phyloP scores from a whole-genome alignment of 2,329 filamentous ascomycete species.

The Apiospora malaysiana region DNA sequence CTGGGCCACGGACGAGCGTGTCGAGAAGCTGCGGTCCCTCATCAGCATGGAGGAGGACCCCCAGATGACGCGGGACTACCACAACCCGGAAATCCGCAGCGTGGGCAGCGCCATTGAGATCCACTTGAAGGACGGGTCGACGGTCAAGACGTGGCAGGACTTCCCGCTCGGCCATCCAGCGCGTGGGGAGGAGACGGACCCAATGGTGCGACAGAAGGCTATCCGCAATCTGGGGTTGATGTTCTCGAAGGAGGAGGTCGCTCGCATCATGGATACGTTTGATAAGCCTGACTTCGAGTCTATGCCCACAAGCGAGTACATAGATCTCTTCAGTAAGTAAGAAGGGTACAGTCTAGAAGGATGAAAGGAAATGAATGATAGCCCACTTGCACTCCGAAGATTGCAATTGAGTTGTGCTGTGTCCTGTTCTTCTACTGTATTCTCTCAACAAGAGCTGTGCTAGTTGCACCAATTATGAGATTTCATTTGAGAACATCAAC shows the following conservation, averaged over 20 bases:
- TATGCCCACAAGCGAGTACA: not conserved
- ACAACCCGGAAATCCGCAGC: slow-evolving; percentile 25
- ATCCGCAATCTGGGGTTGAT: not conserved
- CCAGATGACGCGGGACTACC: slow-evolving; percentile 29
- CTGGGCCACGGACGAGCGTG: slow-evolving; percentile 26
- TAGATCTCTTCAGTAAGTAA: not conserved
- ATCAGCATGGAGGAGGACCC: slow-evolving; percentile 30
- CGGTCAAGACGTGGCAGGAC: not conserved
- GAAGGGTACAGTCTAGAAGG: too few relatives aligned
- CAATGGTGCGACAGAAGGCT: not conserved
- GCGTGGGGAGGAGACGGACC: not conserved
- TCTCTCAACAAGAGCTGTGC: too few relatives aligned
- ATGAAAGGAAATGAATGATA: too few relatives aligned
- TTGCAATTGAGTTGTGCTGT: too few relatives aligned
- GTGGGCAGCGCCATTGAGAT: slow-evolving; percentile 26
- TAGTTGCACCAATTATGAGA: too few relatives aligned
- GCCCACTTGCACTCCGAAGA: too few relatives aligned
- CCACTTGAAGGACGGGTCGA: slow-evolving; percentile 24
- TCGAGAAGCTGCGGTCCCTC: slow-evolving; percentile 26
- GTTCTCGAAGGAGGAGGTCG: not conserved
- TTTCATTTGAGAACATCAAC: too few relatives aligned
- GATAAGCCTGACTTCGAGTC: not conserved
- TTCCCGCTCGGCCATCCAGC: not conserved
- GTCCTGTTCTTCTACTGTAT: too few relatives aligned
- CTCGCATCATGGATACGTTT: not conserved